These are phyloP conservation scores for Rhizophagus clarus DNA, from an alignment of 192 early-diverging fungal species.

Conservation along the genomic window DNA sequence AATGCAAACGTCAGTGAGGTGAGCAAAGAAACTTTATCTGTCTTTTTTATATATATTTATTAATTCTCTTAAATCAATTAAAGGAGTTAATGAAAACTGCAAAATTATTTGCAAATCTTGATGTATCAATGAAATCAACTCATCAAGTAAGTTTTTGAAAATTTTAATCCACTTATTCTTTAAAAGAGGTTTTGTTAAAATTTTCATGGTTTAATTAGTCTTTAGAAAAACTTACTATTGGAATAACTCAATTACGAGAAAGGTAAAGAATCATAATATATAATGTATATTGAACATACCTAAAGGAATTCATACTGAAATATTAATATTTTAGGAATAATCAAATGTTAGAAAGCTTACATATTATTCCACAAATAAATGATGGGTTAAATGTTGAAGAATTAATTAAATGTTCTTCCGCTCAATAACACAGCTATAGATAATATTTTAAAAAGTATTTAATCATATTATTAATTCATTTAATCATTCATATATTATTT, in stretches of 20 bases:
- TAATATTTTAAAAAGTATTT: no score
- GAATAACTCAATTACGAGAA: slow-evolving; percentile 3
- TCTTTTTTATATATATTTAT: neutral
- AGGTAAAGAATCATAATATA: neutral
- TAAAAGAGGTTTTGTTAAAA: no score
- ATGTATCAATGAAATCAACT: slow-evolving; percentile 21
- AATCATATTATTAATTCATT: no score
- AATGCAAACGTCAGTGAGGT: slow-evolving; percentile 20
- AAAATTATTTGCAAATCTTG: slow-evolving; percentile 17
- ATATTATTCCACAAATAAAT: slow-evolving; percentile 15
- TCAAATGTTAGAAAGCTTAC: slow-evolving; percentile 9
- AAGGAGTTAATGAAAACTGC: slow-evolving; percentile 22
- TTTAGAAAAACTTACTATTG: slow-evolving; percentile 6
- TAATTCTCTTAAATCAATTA: neutral
- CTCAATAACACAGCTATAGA: no score
- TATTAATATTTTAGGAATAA: neutral
- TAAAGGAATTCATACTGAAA: no score
- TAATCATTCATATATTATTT: no score
- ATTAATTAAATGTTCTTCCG: neutral
- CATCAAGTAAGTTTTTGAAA: slow-evolving; percentile 6
- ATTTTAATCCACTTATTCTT: no score
- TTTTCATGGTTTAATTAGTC: neutral
- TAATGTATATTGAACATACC: neutral
- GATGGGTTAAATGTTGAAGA: slow-evolving; percentile 16
- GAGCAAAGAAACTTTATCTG: neutral